phyloP scores from a whole-genome alignment of 805 yeast genomes.

The Lachancea sp. region DNA sequence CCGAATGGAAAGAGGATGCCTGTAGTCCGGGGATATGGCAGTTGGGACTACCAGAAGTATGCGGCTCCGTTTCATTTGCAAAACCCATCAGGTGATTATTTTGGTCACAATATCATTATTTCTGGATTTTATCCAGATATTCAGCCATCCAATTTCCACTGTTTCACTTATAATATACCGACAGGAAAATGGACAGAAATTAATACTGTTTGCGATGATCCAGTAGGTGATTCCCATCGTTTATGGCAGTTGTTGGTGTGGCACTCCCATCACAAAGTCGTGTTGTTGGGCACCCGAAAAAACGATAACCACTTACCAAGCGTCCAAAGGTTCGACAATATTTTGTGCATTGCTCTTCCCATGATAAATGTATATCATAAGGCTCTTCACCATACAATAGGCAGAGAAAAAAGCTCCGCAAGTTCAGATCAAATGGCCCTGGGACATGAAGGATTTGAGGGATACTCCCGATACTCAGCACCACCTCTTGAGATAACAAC shows the following conservation, averaged over 20 bases:
- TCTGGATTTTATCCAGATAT: slow-evolving; percentile 51
- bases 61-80: slow-evolving; percentile 34
- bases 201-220: slow-evolving; percentile 47
- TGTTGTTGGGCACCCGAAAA: slow-evolving; percentile 46
- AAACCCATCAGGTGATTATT: slow-evolving; percentile 55
- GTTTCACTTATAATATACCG: slow-evolving; percentile 30
- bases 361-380: slow-evolving; percentile 40
- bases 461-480: slow-evolving; percentile 68
- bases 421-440: not conserved
- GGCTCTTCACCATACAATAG: slow-evolving; percentile 1
- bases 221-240: slow-evolving; percentile 48
- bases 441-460: slow-evolving; percentile 44
- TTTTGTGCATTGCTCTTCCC: slow-evolving; percentile 49
- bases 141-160: slow-evolving; percentile 20
- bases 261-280: slow-evolving; percentile 70
- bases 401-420: slow-evolving; percentile 4
- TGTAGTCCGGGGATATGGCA: slow-evolving; percentile 16
- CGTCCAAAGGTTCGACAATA: slow-evolving; percentile 39
- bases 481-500: slow-evolving; percentile 64
- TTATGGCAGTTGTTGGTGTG: slow-evolving; percentile 67
- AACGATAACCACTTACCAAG: slow-evolving; percentile 28
- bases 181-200: slow-evolving; percentile 55
- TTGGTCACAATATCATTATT: slow-evolving; percentile 59
- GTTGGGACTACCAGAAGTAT: slow-evolving; percentile 21
- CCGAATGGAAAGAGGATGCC: slow-evolving; percentile 31